Evolutionary conservation across 768 basidiomycete genomes (phyloP).

Genomic region (Porpolomopsis calyptriformis): DNA sequence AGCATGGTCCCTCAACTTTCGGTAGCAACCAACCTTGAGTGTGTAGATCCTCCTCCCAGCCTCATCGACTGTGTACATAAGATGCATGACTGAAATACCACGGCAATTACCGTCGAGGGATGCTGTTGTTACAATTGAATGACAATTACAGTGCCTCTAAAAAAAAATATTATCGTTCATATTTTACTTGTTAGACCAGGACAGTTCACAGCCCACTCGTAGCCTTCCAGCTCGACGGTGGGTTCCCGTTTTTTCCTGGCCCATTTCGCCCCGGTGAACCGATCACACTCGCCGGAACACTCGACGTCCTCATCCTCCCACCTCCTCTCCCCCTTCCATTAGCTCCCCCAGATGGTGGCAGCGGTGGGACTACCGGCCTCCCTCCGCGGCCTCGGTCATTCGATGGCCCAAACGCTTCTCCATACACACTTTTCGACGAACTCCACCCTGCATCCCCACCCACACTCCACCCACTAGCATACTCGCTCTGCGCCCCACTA

Average conservation of each 20-base stretch:
- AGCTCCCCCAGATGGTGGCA: conserved; percentile 16
- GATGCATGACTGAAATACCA: conserved; percentile 59
- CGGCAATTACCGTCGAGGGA: too few relatives aligned
- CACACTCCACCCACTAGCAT: conserved; percentile 38
- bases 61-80: conserved; percentile 86
- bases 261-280: conserved; percentile 4
- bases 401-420: conserved; percentile 46
- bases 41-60: conserved; percentile 81
- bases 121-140: too few relatives aligned
- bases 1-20: neutral
- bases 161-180: neutral
- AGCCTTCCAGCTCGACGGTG: conserved; percentile 57
- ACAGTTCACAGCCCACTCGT: conserved; percentile 6
- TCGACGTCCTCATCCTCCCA: conserved; percentile 31
- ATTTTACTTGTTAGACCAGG: conserved; percentile 10
- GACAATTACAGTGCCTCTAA: neutral
- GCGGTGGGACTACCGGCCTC: conserved; percentile 29
- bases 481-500: conserved; percentile 50
- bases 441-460: conserved; percentile 38
- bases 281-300: conserved; percentile 32
- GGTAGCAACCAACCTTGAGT: conserved; percentile 56
- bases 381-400: conserved; percentile 15
- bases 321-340: conserved; percentile 12
- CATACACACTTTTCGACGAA: conserved; percentile 59
- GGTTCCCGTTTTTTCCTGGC: conserved; percentile 22